Base-by-base conservation (phyloP, 371 early-diverging fungal genomes). In the Mortierella sp. region DNA sequence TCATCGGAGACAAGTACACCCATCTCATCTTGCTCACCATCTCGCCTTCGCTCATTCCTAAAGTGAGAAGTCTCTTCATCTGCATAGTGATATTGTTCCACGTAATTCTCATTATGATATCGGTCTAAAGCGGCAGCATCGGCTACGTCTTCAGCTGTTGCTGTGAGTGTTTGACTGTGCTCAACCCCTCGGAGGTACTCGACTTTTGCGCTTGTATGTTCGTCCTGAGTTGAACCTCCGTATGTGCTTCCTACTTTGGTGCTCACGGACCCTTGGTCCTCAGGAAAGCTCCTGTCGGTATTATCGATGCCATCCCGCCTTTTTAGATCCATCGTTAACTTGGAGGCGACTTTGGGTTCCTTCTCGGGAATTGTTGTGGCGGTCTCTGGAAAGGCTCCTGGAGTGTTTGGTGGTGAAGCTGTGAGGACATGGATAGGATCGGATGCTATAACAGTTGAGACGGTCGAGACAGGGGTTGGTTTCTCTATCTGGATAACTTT, bases 201-300 rank as follows among this genome's bases (percentile, higher is more conserved):
- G 31, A 34, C 42, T 32, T 75, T 75, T 17, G 64, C n/a, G 8
- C 19, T 17, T 5, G 35, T 28, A 2, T 23, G 13, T 0, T 54
- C 60, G 12, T 54, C 67, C 26, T 37, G 60, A 8, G 68, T 62
- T 26, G 78, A 72, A 12, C 72, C 72, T 2, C 68, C 69, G 17
- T 71, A 70, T 13, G 43, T 47, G 31, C 72, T 61, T 19, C 68
- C 78, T 13, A 72, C 73, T 57, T 77, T 77, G 45, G 69, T 72
- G 40, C 68, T 72, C 22, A 77, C 54, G 15, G 78, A 72, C 56
- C 66, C 42, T 53, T 65, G 72, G 34, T 72, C 78, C 69, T 77
- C 78, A 22, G 68, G 68, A 34, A 68, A 64, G 61, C 56, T 64
- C 62, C 68, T 69, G 15, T 68, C 64, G 0, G 32, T 17, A 13